These are phyloP conservation scores for Leccinum pseudoinsigne DNA, from an alignment of 1,284 basidiomycete species.

Conservation along the genomic window DNA sequence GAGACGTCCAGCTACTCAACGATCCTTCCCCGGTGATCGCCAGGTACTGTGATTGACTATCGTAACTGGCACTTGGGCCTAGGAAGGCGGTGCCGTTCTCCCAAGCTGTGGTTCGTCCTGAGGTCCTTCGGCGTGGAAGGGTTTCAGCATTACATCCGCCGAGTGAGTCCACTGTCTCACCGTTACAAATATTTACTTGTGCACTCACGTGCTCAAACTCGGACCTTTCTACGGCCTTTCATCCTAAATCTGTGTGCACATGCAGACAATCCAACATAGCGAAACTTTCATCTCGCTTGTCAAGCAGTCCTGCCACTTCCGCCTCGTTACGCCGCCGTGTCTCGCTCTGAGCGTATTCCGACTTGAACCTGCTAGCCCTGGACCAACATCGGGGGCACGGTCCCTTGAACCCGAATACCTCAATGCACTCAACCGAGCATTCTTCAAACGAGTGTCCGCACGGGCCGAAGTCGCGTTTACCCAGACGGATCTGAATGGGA, in stretches of 20 bases:
- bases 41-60: slow-evolving; percentile 86
- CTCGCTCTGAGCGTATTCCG: slow-evolving; percentile 80
- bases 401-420: slow-evolving; percentile 35
- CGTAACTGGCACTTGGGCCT: slow-evolving; percentile 93
- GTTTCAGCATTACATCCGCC: slow-evolving; percentile 72
- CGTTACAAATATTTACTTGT: too few species aligned
- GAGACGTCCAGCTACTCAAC: background rate
- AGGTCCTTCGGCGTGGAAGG: slow-evolving; percentile 80
- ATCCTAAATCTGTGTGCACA: background rate
- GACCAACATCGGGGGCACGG: background rate
- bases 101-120: slow-evolving; percentile 94
- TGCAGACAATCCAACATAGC: slow-evolving; percentile 65
- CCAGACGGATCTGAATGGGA: slow-evolving; percentile 71
- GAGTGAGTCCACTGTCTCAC: slow-evolving; percentile 18
- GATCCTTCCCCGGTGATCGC: background rate
- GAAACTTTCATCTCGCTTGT: slow-evolving; percentile 61
- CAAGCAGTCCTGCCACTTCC: slow-evolving; percentile 48
- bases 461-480: slow-evolving; percentile 74
- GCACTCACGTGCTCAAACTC: too few species aligned
- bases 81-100: slow-evolving; percentile 85
- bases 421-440: slow-evolving; percentile 67
- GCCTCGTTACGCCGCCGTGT: slow-evolving; percentile 61
- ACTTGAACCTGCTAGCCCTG: slow-evolving; percentile 40
- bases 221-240: background rate
- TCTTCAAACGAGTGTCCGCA: slow-evolving; percentile 57